Base-by-base conservation (phyloP, 306 rosid species). In the Amphicarpaea edgeworthii region DNA sequence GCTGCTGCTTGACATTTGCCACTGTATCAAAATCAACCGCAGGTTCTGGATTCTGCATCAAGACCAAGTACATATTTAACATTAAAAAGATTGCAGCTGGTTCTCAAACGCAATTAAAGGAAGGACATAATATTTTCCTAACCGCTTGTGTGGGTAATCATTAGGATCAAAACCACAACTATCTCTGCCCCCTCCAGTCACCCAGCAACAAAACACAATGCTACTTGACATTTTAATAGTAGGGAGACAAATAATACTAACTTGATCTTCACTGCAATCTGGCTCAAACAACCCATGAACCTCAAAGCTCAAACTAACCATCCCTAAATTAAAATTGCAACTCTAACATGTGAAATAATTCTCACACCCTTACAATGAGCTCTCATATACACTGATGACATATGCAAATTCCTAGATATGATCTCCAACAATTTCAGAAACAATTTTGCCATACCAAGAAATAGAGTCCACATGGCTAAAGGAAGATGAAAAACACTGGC, bases 11-110 rank as follows among this genome's bases (percentile, higher is more conserved):
- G 53, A 76, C 79, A 64, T 88, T 89, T 23, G 98, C 85, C 41
- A 96, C 97, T 0, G 99, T 96, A 78, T 96, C 99, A 45, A 96
- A 96, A 43, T 96, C 97, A 28, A 93, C 99, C 12, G 94, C 80
- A 20, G 98, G 98, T 85, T 96, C 99, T 14, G 96, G 97, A 71
- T 90, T 89, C 98, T 95, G 93, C 84, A 81, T 12, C 85, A 70
- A 61, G 43, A 42, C 38, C 60, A 75, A 78, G 63, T 47, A 51
- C 42, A 61, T 12, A 73, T 11, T 72, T 23, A 26, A 51, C 63
- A 6, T 5, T 28, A 24, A 7, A 80, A 45, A 64, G 72, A 65
- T 40, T 46, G 32, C 11, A 51, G 58, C 24, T 28, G 32, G 67
- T 68, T 68, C 70, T 30, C 9, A 42, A 65, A 41, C 8, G 63